Base-by-base conservation (phyloP, 495 filamentous ascomycete genomes). In the Annulohypoxylon stygium region DNA sequence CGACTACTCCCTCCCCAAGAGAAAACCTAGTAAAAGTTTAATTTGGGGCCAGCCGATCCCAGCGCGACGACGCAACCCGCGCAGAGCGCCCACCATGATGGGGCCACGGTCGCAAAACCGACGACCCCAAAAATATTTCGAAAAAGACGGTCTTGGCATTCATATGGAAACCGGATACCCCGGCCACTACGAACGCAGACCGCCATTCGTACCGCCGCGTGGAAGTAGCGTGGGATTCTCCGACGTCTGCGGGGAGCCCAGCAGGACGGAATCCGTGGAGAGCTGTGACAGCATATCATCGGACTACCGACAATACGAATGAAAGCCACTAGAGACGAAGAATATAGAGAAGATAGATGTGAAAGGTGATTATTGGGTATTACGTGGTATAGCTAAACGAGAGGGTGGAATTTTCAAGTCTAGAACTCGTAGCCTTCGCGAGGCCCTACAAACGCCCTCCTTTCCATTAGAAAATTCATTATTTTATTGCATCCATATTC, bases 401-500 rank as follows among this genome's bases (percentile, higher is more conserved):
- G 23, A 65, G 26, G 30, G 45, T 55, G 9, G 33, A 48, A 8
- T 8, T 4, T 66, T 33, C 50, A 59, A 8, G 26, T 50, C 14
- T 47, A 59, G 51, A 66, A 66, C 58, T 37, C 16, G 53, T 26
- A 30, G 30, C 39, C 25, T 36, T 10, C 14, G 33, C 5, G 26
- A 36, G n/a, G 39, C 39, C n/a, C 36, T 57, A 20, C 53, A 37
- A 37, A 57, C n/a, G 53, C 33, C 33, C 7, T 18, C n/a, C 45
- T 66, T 65, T 16, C 26, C 48, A 58, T 57, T 57, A 36, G 43
- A 41, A 43, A 41, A 69, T 14, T 33, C 45, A 23, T 61, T 7
- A 47, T 54, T 54, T n/a, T 69, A 69, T 69, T 62, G 18, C 50
- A 33, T 47, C 20, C 23, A 39, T 33, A 26, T 43, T 39, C 9